Percentiles rank a stretch among this genome's conserved stretches.
Evolutionary conservation across 1,139 yeast genomes (phyloP).

Genomic region (Scheffersomyces illinoinensis): DNA sequence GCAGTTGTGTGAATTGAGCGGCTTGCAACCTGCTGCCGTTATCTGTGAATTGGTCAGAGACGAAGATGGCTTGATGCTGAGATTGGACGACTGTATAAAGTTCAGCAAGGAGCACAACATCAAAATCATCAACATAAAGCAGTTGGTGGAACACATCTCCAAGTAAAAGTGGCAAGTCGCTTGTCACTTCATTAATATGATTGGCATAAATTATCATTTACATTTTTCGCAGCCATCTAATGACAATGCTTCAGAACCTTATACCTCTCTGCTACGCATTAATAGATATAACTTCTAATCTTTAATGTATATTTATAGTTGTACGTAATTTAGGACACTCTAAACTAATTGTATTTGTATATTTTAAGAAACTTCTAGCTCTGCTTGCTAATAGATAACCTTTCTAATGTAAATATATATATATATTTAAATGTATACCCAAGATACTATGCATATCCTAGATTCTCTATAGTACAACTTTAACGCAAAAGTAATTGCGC

Average conservation of each 20-base stretch:
- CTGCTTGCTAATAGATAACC: not conserved
- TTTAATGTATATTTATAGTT: not conserved
- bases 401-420: not conserved
- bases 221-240: not conserved
- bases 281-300: not conserved
- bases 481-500: conserved; percentile 70
- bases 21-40: conserved; percentile 83
- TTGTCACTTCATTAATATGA: not conserved
- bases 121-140: conserved; percentile 80
- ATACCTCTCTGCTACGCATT: not conserved
- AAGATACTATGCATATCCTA: not conserved
- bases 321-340: not conserved
- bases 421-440: not conserved
- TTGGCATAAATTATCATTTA: not conserved
- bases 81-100: conserved; percentile 79
- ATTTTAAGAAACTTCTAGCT: not conserved
- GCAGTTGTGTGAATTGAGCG: conserved; percentile 76
- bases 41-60: conserved; percentile 94
- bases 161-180: not conserved
- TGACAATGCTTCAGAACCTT: not conserved
- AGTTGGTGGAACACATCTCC: conserved; percentile 54
- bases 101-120: conserved; percentile 66
- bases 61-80: conserved; percentile 94
- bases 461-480: conserved; percentile 2
- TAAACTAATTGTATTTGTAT: too few species aligned